Conservation (phyloP, 352 stramenopile genomes). For the Phytophthora nicotianae region DNA sequence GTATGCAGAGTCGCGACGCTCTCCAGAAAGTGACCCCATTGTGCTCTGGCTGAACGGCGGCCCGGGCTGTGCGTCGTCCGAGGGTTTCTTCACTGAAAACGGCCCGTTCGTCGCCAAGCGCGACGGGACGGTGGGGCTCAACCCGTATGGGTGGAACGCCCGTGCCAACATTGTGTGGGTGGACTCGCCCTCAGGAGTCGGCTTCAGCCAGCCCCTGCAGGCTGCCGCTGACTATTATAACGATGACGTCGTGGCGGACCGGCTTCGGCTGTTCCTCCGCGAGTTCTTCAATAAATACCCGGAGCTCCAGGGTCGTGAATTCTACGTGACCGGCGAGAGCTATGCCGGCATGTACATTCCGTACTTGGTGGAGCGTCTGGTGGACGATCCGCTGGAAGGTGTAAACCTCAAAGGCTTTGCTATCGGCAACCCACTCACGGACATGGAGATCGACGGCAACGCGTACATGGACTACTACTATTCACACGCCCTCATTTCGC, state of each 20-base stretch:
- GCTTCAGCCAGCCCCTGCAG: constrained; percentile 69
- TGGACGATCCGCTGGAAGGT: constrained; percentile 49
- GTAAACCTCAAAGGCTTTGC: constrained; percentile 71
- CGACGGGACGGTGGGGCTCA: constrained; percentile 61
- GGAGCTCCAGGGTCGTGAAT: constrained; percentile 61
- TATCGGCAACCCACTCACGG: constrained; percentile 78
- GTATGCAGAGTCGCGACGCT: constrained; percentile 58
- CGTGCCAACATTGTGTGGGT: constrained; percentile 90
- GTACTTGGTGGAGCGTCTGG: constrained; percentile 69
- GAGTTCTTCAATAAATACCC: constrained; percentile 83
- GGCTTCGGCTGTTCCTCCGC: constrained; percentile 62
- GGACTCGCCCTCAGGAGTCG: constrained; percentile 88
- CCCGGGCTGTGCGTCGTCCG: constrained; percentile 81
- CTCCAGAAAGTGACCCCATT: constrained; percentile 69
- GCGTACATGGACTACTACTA: constrained; percentile 83
- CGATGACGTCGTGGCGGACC: constrained; percentile 61
- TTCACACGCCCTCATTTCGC: constrained; percentile 76
- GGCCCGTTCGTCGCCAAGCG: constrained; percentile 65
- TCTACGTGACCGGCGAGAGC: constrained; percentile 89
- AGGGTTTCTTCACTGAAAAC: constrained; percentile 87
- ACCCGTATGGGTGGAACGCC: constrained; percentile 89
- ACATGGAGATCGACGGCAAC: constrained; percentile 68
- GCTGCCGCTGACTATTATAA: constrained; percentile 60
- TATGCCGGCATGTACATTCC: constrained; percentile 91
- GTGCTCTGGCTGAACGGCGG: constrained; percentile 94